A percentile compares a stretch with the other conserved stretches of the same genome.
Conservation (phyloP, 2,329 filamentous ascomycete genomes). For the Cordyceps javanica region DNA sequence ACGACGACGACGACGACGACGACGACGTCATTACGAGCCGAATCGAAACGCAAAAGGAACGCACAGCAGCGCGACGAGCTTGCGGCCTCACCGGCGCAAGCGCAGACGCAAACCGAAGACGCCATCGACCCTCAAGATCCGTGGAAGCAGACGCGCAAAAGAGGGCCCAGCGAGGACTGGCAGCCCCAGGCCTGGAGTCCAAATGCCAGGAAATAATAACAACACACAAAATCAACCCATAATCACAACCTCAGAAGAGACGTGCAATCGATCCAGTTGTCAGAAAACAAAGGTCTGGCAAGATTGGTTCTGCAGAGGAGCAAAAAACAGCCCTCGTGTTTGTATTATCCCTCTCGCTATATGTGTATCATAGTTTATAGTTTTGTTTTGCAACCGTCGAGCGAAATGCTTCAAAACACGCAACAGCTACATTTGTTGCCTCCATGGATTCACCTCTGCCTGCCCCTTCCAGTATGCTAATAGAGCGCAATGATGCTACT, state of each 20-base stretch:
- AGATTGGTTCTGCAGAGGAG: not conserved
- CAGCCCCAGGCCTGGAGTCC: conserved; percentile 60
- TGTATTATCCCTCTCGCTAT: conserved; percentile 1
- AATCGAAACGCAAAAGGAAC: conserved; percentile 2
- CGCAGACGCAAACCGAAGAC: conserved; percentile 16
- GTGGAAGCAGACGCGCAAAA: conserved; percentile 46
- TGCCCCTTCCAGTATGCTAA: no score
- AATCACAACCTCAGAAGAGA: no score
- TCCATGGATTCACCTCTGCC: not conserved
- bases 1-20: conserved; percentile 8
- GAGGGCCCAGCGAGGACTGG: conserved; percentile 57
- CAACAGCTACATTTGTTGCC: not conserved
- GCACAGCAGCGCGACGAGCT: not conserved
- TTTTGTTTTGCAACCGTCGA: not conserved
- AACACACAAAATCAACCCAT: not conserved
- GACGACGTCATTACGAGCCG: not conserved
- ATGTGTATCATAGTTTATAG: conserved; percentile 7
- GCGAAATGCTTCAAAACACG: conserved; percentile 3
- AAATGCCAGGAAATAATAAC: conserved; percentile 24
- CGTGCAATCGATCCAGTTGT: no score
- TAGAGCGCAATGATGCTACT: not conserved
- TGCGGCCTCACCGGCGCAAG: not conserved
- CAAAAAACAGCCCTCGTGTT: not conserved
- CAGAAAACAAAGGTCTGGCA: no score
- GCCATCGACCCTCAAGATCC: conserved; percentile 36